Conservation (phyloP, 768 basidiomycete species). For the Exsudoporus frostii region DNA sequence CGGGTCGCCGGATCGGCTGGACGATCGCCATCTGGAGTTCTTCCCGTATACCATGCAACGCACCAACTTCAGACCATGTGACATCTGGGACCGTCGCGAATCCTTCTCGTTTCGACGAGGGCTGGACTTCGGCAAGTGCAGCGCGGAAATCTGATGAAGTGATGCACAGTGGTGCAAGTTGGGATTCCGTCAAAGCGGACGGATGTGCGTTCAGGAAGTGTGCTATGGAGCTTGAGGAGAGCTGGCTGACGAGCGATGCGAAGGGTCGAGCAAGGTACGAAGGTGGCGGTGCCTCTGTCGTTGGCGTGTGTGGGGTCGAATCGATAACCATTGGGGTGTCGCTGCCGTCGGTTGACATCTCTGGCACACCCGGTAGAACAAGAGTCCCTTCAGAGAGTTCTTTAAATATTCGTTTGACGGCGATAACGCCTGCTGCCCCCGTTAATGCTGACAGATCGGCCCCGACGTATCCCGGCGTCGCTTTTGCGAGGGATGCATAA, state of each 20-base stretch:
- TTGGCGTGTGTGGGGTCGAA: constrained; percentile 13
- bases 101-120: constrained; percentile 95
- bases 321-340: constrained; percentile 41
- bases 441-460: constrained; percentile 90
- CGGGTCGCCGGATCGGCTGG: constrained; percentile 87
- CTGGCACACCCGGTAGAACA: constrained; percentile 44
- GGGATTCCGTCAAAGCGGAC: constrained; percentile 66
- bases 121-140: constrained; percentile 89
- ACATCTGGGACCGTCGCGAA: constrained; percentile 97
- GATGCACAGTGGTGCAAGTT: constrained; percentile 80
- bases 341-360: constrained; percentile 12
- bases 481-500: constrained; percentile 80
- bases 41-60: constrained; percentile 79
- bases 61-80: constrained; percentile 93
- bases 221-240: constrained; percentile 70
- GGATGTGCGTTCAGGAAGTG: constrained; percentile 90
- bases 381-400: constrained; percentile 66
- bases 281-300: constrained; percentile 14
- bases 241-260: constrained; percentile 36
- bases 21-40: constrained; percentile 98
- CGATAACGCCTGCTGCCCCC: constrained; percentile 91
- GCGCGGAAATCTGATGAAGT: constrained; percentile 73
- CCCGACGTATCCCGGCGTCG: constrained; percentile 96
- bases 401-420: constrained; percentile 94
- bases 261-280: constrained; percentile 30